Percentiles rank a stretch among this genome's conserved stretches.
phyloP scores from a whole-genome alignment of 2,329 filamentous ascomycete species.

The Ophiostoma fasciatum region DNA sequence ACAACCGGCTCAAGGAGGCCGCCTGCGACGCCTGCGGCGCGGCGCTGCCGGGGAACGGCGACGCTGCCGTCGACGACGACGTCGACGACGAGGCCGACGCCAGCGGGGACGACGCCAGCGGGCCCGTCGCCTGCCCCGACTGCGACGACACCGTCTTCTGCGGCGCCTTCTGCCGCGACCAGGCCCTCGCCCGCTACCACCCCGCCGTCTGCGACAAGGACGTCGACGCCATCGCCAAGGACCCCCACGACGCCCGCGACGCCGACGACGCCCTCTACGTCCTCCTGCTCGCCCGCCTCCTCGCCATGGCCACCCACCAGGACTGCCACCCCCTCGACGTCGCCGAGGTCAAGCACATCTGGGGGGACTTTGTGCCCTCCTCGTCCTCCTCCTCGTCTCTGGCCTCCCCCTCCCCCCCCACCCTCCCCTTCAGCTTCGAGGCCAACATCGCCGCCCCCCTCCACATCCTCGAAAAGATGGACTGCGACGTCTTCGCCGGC shows the following conservation, averaged over 20 bases:
- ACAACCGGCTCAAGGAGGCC: conserved; percentile 72
- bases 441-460: conserved; percentile 61
- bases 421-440: conserved; percentile 63
- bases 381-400: no score
- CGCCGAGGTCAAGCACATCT: conserved; percentile 50
- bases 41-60: conserved; percentile 44
- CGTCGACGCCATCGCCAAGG: conserved; percentile 49
- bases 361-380: conserved; percentile 53
- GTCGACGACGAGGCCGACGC: conserved; percentile 51
- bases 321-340: conserved; percentile 48
- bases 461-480: conserved; percentile 72
- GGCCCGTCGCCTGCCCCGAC: conserved; percentile 40
- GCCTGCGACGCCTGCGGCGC: conserved; percentile 82
- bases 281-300: conserved; percentile 43
- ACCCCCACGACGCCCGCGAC: conserved; percentile 43
- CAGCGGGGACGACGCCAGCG: conserved; percentile 29
- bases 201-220: conserved; percentile 52
- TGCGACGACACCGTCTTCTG: conserved; percentile 56
- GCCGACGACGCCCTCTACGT: conserved; percentile 48
- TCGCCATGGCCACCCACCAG: conserved; percentile 50
- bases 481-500: conserved; percentile 55
- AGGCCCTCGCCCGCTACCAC: conserved; percentile 46
- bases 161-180: conserved; percentile 40
- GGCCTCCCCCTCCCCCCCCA: conserved; percentile 51
- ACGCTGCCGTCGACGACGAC: conserved; percentile 42